A percentile compares a stretch with the other conserved stretches of the same genome.
Conservation (phyloP, 23 red algal genomes). For the Rhodosorus marinus region DNA sequence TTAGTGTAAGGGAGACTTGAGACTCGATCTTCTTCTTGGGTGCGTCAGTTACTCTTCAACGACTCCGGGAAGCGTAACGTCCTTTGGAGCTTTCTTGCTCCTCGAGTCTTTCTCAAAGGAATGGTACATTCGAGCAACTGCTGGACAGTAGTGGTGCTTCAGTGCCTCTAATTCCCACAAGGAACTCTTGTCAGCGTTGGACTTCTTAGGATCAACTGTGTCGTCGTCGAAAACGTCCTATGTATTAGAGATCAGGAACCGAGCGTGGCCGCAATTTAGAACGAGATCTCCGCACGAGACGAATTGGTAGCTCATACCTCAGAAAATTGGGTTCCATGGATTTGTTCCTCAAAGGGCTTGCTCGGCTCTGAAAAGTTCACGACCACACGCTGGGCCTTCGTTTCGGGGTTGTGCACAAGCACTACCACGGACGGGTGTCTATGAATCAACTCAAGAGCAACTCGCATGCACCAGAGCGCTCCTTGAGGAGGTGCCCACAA, state of each 20-base stretch:
- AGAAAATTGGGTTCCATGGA: neutral
- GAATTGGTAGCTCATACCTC: neutral
- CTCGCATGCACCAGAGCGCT: slow-evolving; percentile 50
- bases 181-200: slow-evolving; percentile 27
- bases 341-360: neutral
- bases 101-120: slow-evolving; percentile 34
- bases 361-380: slow-evolving; percentile 28
- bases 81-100: too few relatives aligned
- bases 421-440: slow-evolving; percentile 44
- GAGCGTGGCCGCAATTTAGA: neutral
- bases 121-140: slow-evolving; percentile 25
- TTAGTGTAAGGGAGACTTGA: too few relatives aligned
- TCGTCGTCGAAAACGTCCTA: slow-evolving; percentile 48
- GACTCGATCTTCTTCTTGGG: too few relatives aligned
- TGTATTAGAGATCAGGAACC: neutral
- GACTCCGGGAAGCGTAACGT: too few relatives aligned
- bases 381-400: too few relatives aligned
- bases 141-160: slow-evolving; percentile 28
- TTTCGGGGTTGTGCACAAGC: slow-evolving; percentile 67
- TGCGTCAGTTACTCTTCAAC: too few relatives aligned
- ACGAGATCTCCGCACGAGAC: neutral
- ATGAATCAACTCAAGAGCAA: slow-evolving; percentile 39
- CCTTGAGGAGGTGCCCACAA: slow-evolving; percentile 14
- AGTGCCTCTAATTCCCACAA: slow-evolving; percentile 68
- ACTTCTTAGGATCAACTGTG: slow-evolving; percentile 15